These are phyloP conservation scores for Leonotis leonurus DNA, from an alignment of 257 asterid species.

Conservation along the genomic window DNA sequence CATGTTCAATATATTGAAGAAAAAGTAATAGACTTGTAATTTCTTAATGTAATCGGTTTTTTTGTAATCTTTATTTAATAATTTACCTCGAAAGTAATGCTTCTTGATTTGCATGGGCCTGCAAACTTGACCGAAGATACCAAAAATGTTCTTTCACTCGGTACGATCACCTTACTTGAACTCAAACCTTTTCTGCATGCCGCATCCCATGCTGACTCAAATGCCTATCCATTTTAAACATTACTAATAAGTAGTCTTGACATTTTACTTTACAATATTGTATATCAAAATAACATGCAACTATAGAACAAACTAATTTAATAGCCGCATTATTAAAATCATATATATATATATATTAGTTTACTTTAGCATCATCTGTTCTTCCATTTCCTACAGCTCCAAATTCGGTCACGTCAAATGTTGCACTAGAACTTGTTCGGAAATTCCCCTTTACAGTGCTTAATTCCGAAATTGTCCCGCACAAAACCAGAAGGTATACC, in stretches of 20 bases:
- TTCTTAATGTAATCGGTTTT: not conserved
- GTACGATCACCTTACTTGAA: not conserved
- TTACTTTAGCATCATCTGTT: slow-evolving; percentile 12
- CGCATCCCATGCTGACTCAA: slow-evolving; percentile 2
- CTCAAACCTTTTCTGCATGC: not conserved
- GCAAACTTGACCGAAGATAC: not conserved
- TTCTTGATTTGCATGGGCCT: slow-evolving; percentile 11
- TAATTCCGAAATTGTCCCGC: not conserved
- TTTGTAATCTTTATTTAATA: no score
- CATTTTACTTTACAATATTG: no score
- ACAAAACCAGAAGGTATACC: not conserved
- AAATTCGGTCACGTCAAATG: slow-evolving; percentile 16
- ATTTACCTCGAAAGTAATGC: slow-evolving; percentile 12
- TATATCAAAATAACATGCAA: no score
- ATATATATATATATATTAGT: not conserved
- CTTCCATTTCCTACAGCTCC: slow-evolving; percentile 16
- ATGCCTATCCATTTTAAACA: not conserved
- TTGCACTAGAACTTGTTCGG: not conserved
- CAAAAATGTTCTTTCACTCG: slow-evolving; percentile 10
- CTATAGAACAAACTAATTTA: no score
- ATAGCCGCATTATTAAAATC: not conserved
- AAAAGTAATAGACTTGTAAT: no score
- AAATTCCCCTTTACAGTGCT: not conserved
- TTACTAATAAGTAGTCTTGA: no score
- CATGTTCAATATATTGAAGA: no score